Conservation (phyloP, 116 monocot genomes). For the Cymodocea nodosa region DNA sequence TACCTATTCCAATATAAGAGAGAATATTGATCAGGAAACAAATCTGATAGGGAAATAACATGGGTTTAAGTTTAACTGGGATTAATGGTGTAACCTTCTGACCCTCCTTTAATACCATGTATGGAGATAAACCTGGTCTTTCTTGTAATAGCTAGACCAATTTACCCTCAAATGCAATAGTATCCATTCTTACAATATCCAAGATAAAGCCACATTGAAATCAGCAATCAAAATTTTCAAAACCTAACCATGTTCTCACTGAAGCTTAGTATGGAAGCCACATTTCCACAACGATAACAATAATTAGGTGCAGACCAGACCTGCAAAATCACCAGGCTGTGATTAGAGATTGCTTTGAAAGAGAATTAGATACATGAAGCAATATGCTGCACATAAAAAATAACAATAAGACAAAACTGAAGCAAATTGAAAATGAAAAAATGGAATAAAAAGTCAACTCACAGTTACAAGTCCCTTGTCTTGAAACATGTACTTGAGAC, state of each 20-base stretch:
- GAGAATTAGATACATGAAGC: neutral
- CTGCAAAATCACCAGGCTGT: conserved; percentile 14
- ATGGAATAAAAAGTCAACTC: conserved; percentile 15
- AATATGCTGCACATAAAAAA: neutral
- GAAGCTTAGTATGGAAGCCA: conserved; percentile 92
- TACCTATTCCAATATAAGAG: no score
- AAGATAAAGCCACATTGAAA: no score
- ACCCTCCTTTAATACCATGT: no score
- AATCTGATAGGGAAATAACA: no score
- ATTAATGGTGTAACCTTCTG: no score
- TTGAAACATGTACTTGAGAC: conserved; percentile 88
- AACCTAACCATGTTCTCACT: conserved; percentile 83
- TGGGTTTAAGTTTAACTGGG: no score
- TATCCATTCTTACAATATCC: no score
- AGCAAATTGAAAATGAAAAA: conserved; percentile 1
- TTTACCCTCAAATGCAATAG: no score
- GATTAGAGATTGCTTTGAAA: neutral
- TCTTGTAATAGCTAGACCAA: no score
- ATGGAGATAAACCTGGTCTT: no score
- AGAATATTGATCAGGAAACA: no score
- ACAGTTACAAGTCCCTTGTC: conserved; percentile 93
- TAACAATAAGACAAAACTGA: neutral
- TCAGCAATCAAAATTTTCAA: neutral
- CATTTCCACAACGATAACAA: conserved; percentile 96
- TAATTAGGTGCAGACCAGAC: conserved; percentile 99